Base-by-base conservation (phyloP, 179 eudicot genomes). In the Patellifolia procumbens region DNA sequence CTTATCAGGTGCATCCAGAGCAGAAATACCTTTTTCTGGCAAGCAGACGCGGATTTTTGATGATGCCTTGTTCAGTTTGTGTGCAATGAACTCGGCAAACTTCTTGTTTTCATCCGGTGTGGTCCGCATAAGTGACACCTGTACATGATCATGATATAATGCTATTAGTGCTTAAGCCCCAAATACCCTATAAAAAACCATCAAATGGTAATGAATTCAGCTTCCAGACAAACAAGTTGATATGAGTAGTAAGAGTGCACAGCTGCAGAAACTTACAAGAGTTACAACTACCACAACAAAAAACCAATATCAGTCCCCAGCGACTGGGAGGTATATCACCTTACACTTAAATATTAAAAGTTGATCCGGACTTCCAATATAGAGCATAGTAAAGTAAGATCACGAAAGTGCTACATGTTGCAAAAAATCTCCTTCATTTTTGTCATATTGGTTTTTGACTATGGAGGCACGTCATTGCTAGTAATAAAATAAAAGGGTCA, bases 1-100 rank as follows among this genome's bases (percentile, higher is more conserved):
- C 83, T 88, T 90, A 20, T 88, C 98, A 2, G 90, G 88, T 42
- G 92, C 91, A 82, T 95, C 99, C 80, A 95, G 80, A 82, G 97
- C 98, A 83, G 99, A 93, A 63, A 93, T 79, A 72, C 99, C 99
- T 72, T 87, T 93, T 82, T 89, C 87, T n/a, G 98, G 98, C 79
- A 95, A 80, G 87, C 98, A 95, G 83, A 95, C 85, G 60, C 86
- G 67, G 29, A 95, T 64, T 81, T 88, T 90, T 69, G 97, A 83
- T 68, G 99, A 86, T 70, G 97, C 86, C 82, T 83, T 88, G 84
- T 89, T 95, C 76, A 95, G 77, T 86, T 91, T 95, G 61, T 80
- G 61, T 12, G 99, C 93, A 75, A 95, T 91, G 78, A 95, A 95
- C 39, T 83, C 88, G 53, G 99, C 98, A 85, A 91, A 82, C 81